These are phyloP conservation scores for Pyrenophora graminea DNA, from an alignment of 2,329 filamentous ascomycete species.

Conservation along the genomic window DNA sequence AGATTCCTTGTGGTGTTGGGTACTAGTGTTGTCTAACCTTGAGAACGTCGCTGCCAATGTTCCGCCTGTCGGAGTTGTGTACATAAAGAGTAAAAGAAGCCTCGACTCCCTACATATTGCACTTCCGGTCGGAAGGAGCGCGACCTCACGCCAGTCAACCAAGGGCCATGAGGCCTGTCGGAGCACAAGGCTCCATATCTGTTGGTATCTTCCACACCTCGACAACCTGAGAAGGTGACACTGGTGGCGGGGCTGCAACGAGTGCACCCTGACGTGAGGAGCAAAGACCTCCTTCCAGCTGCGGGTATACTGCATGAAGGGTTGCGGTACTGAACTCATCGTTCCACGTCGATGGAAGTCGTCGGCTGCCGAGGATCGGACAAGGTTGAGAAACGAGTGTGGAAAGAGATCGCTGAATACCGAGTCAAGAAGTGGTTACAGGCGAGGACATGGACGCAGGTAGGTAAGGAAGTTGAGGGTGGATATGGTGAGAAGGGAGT, in stretches of 20 bases:
- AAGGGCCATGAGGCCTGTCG: slow-evolving; percentile 33
- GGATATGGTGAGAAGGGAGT: background rate
- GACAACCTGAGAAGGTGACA: slow-evolving; percentile 30
- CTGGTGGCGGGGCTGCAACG: slow-evolving; percentile 28
- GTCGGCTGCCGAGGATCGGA: too few relatives aligned
- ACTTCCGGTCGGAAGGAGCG: slow-evolving; percentile 18
- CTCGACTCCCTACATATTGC: slow-evolving; percentile 21
- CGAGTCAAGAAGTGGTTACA: background rate
- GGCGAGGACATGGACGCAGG: background rate
- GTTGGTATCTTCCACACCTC: slow-evolving; percentile 34
- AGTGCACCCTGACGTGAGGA: slow-evolving; percentile 26
- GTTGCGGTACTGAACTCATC: too few relatives aligned
- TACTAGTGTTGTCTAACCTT: background rate
- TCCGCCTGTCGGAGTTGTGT: background rate
- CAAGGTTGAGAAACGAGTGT: too few relatives aligned
- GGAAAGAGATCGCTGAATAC: too few relatives aligned
- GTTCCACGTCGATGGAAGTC: too few relatives aligned
- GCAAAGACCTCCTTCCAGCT: slow-evolving; percentile 11
- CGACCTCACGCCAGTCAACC: slow-evolving; percentile 29
- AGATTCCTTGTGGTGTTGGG: slow-evolving; percentile 1
- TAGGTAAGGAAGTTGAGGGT: background rate
- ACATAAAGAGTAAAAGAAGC: slow-evolving; percentile 11
- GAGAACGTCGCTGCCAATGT: too few relatives aligned
- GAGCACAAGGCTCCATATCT: slow-evolving; percentile 27
- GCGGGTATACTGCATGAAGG: background rate